Conservation (phyloP, 2,329 filamentous ascomycete species). For the Davidsoniella australis region DNA sequence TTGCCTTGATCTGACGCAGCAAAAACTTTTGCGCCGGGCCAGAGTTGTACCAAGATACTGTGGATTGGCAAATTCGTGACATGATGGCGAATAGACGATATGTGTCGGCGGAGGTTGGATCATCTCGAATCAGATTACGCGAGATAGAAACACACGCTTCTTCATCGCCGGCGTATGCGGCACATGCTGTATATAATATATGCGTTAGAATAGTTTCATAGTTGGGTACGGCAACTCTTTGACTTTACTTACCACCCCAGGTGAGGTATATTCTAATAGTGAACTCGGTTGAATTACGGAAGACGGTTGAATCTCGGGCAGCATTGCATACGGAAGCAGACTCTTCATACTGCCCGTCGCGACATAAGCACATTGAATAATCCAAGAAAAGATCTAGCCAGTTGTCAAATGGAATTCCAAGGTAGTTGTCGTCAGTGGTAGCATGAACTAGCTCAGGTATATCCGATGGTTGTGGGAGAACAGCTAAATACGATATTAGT, state of each 20-base stretch:
- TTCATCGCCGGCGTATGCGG: constrained; percentile 63
- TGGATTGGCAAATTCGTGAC: constrained; percentile 59
- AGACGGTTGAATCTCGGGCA: constrained; percentile 66
- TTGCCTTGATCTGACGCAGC: constrained; percentile 74
- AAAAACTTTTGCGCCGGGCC: constrained; percentile 81
- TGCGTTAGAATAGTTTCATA: not conserved
- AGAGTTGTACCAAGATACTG: constrained; percentile 58
- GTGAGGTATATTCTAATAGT: constrained; percentile 59
- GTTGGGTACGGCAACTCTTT: not conserved
- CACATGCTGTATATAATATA: constrained; percentile 43
- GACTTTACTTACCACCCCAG: constrained; percentile 46
- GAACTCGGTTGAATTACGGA: constrained; percentile 51
- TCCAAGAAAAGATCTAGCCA: constrained; percentile 89
- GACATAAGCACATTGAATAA: constrained; percentile 63
- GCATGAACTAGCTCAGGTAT: not conserved
- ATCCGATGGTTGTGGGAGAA: constrained; percentile 13
- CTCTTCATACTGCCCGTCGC: constrained; percentile 46
- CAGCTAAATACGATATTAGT: constrained; percentile 2
- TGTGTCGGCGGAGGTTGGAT: constrained; percentile 61
- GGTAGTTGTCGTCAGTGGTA: constrained; percentile 31
- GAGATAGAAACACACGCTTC: constrained; percentile 55
- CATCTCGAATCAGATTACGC: constrained; percentile 71
- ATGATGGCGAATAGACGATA: constrained; percentile 70
- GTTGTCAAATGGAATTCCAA: constrained; percentile 61
- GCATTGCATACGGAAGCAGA: constrained; percentile 68